phyloP scores from a whole-genome alignment of 2,329 filamentous ascomycete genomes.

The Colletotrichum sp. region DNA sequence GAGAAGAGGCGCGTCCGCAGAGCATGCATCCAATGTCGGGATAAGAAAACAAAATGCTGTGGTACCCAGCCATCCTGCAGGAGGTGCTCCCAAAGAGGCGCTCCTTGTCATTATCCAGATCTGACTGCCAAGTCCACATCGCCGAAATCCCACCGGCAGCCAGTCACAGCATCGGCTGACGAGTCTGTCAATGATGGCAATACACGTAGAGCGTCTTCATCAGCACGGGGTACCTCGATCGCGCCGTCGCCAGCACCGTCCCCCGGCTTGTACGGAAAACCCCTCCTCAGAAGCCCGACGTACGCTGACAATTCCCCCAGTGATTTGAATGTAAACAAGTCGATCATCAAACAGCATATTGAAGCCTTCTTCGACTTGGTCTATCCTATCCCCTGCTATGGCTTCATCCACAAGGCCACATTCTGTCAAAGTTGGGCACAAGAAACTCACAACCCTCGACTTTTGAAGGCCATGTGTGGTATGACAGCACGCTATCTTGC shows the following conservation, averaged over 20 bases:
- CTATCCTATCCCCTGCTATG: slow-evolving; percentile 15
- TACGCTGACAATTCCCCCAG: background rate
- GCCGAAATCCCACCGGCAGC: background rate
- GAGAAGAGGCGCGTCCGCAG: slow-evolving; percentile 15
- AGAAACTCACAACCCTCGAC: slow-evolving; percentile 3
- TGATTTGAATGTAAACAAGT: slow-evolving; percentile 1
- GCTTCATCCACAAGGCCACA: slow-evolving; percentile 17
- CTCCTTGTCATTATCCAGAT: slow-evolving; percentile 9
- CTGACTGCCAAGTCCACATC: background rate
- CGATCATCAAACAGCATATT: slow-evolving; percentile 16
- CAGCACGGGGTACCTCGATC: background rate
- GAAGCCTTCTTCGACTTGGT: slow-evolving; percentile 17
- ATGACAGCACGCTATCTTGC: slow-evolving; percentile 8
- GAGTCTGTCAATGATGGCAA: background rate
- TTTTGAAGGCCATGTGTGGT: slow-evolving; percentile 13
- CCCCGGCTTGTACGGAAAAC: background rate
- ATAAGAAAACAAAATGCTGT: slow-evolving; percentile 17
- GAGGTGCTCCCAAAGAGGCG: background rate
- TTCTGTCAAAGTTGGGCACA: slow-evolving; percentile 14
- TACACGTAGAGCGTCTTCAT: background rate
- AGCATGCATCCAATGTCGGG: slow-evolving; percentile 9
- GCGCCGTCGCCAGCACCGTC: background rate
- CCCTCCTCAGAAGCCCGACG: background rate
- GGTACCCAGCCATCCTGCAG: slow-evolving; percentile 7
- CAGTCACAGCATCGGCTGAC: background rate